Conservation (phyloP, 225 moss, liverwort and hornwort species). For the Physcomitrellopsis africana region DNA sequence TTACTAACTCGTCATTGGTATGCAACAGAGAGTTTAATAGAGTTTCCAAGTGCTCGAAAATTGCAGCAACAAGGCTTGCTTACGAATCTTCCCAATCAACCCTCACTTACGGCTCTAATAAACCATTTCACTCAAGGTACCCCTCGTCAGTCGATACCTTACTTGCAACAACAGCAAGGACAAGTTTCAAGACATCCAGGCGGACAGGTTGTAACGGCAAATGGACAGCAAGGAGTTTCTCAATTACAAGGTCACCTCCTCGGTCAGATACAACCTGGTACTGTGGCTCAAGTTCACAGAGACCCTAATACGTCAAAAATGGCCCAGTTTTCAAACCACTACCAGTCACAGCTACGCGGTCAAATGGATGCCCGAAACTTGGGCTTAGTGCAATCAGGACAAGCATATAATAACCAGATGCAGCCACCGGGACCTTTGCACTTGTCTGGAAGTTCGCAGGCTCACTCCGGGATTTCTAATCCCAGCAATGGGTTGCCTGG, state of each 20-base stretch:
- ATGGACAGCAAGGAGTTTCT: conserved; percentile 34
- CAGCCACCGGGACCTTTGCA: conserved; percentile 57
- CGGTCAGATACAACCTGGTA: conserved; percentile 41
- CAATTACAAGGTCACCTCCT: conserved; percentile 39
- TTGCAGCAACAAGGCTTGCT: conserved; percentile 48
- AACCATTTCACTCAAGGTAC: conserved; percentile 51
- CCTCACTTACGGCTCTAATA: conserved; percentile 51
- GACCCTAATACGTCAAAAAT: conserved; percentile 39
- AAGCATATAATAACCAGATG: conserved; percentile 47
- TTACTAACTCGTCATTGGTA: conserved; percentile 16
- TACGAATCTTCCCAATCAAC: conserved; percentile 36
- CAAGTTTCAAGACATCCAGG: conserved; percentile 28
- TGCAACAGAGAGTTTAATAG: conserved; percentile 50
- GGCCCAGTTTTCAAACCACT: conserved; percentile 39
- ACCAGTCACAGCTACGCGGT: conserved; percentile 32
- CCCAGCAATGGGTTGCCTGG: conserved; percentile 31
- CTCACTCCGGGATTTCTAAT: conserved; percentile 33
- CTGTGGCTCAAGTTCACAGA: conserved; percentile 38
- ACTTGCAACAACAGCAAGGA: conserved; percentile 31
- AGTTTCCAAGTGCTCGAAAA: conserved; percentile 54
- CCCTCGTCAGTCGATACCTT: conserved; percentile 25
- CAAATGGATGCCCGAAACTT: conserved; percentile 43
- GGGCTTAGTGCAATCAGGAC: conserved; percentile 39
- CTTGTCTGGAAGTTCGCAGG: conserved; percentile 36
- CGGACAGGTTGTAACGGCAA: conserved; percentile 23